Conservation (phyloP, 352 stramenopile genomes). For the Globisporangium lucens region DNA sequence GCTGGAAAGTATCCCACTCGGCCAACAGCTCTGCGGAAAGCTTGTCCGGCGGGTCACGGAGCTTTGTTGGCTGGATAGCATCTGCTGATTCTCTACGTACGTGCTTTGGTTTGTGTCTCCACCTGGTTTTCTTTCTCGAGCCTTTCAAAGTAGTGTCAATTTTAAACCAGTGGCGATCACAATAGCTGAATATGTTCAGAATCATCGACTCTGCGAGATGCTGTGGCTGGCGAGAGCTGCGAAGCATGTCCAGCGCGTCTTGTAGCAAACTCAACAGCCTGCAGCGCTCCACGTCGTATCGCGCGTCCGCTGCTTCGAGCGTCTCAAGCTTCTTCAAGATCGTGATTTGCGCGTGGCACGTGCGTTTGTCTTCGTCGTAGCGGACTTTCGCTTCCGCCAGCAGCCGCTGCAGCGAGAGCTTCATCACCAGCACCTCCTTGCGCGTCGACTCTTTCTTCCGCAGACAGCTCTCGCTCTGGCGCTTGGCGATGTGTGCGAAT, state of each 20-base stretch:
- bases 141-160: not conserved
- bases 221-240: constrained; percentile 21
- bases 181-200: constrained; percentile 48
- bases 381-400: constrained; percentile 49
- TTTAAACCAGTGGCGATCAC: constrained; percentile 60
- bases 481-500: constrained; percentile 37
- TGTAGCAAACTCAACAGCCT: constrained; percentile 29
- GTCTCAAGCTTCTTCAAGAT: constrained; percentile 34
- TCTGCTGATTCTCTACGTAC: too few relatives aligned
- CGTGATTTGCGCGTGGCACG: constrained; percentile 35
- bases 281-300: constrained; percentile 33
- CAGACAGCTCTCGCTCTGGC: constrained; percentile 26
- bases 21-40: constrained; percentile 26
- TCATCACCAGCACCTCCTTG: constrained; percentile 29
- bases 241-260: constrained; percentile 29
- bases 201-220: constrained; percentile 32
- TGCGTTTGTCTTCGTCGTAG: constrained; percentile 38
- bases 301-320: constrained; percentile 30
- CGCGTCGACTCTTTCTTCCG: constrained; percentile 18
- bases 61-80: constrained; percentile 21
- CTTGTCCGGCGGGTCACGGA: constrained; percentile 28
- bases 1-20: constrained; percentile 30
- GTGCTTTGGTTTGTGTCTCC: not conserved
- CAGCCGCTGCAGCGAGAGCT: constrained; percentile 35
- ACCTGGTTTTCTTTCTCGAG: constrained; percentile 4